Conservation (phyloP, 2,329 filamentous ascomycete species). For the Nemania sp. region DNA sequence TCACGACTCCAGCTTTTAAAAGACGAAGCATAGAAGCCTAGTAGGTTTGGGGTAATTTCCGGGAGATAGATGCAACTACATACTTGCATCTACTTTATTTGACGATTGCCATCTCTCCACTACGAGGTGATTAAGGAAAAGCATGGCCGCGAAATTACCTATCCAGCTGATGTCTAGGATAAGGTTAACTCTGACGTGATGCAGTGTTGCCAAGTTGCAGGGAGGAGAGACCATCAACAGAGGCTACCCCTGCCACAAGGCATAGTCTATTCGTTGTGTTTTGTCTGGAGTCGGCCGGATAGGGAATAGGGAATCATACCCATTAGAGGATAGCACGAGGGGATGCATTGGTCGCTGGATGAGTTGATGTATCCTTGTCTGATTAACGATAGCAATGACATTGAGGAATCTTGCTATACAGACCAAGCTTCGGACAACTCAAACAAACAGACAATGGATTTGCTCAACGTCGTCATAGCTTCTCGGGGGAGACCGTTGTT, state of each 20-base stretch:
- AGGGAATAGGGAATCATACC: constrained; percentile 18
- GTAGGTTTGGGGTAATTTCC: background rate
- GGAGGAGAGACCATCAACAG: background rate
- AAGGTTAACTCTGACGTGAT: too few species aligned
- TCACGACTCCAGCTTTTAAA: constrained; percentile 22
- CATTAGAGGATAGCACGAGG: constrained; percentile 22
- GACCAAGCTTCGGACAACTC: too few species aligned
- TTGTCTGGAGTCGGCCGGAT: constrained; percentile 9
- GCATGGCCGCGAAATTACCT: background rate
- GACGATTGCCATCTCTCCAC: background rate
- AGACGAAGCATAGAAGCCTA: constrained; percentile 1
- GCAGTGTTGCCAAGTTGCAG: background rate
- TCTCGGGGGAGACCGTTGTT: too few species aligned
- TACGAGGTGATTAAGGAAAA: background rate
- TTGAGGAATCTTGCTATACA: background rate
- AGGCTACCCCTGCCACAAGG: constrained; percentile 1
- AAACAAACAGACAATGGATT: too few species aligned
- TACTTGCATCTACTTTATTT: background rate
- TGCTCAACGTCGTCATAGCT: too few species aligned
- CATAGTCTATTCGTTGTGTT: constrained; percentile 17
- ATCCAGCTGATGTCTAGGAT: background rate
- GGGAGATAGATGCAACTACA: background rate
- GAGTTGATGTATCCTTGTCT: background rate
- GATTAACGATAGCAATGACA: background rate
- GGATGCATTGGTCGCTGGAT: background rate